Conservation (phyloP, 768 basidiomycete genomes). For the Erythrobasidium yunnanense region DNA sequence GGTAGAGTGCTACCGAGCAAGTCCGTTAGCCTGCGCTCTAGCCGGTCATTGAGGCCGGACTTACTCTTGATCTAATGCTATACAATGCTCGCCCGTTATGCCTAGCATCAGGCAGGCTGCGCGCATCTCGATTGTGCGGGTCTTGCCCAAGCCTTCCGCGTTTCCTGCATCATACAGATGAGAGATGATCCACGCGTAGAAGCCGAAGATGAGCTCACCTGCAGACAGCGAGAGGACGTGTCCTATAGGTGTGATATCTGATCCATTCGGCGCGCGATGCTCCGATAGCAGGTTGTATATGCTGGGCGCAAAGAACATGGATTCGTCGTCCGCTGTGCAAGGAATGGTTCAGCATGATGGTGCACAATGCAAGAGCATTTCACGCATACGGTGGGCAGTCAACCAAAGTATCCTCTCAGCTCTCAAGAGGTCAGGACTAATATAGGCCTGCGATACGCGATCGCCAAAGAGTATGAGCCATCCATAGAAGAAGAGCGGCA, state of each 20-base stretch:
- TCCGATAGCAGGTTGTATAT: slow-evolving; percentile 24
- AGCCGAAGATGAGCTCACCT: too few relatives aligned
- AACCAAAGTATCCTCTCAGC: slow-evolving; percentile 34
- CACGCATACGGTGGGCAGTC: slow-evolving; percentile 37
- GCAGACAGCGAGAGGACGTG: slow-evolving; percentile 33
- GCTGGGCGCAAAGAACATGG: slow-evolving; percentile 37
- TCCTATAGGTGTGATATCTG: neutral
- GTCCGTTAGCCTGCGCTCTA: too few relatives aligned
- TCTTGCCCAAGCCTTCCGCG: slow-evolving; percentile 40
- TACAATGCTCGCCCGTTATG: slow-evolving; percentile 36
- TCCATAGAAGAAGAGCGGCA: slow-evolving; percentile 2
- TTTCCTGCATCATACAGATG: too few relatives aligned
- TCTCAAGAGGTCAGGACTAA: neutral
- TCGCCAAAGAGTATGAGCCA: slow-evolving; percentile 17
- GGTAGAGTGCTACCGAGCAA: slow-evolving; percentile 12
- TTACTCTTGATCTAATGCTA: slow-evolving; percentile 39
- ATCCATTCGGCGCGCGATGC: neutral
- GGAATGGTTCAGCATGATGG: neutral
- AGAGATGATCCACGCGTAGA: too few relatives aligned
- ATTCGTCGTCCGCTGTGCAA: slow-evolving; percentile 38
- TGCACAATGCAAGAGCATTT: too few relatives aligned
- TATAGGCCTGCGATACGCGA: neutral
- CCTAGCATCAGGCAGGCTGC: slow-evolving; percentile 39
- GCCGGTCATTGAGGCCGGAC: slow-evolving; percentile 7
- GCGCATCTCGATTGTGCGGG: slow-evolving; percentile 38